phyloP scores from a whole-genome alignment of 208 protist species.

The Leishmania amazonensis region DNA sequence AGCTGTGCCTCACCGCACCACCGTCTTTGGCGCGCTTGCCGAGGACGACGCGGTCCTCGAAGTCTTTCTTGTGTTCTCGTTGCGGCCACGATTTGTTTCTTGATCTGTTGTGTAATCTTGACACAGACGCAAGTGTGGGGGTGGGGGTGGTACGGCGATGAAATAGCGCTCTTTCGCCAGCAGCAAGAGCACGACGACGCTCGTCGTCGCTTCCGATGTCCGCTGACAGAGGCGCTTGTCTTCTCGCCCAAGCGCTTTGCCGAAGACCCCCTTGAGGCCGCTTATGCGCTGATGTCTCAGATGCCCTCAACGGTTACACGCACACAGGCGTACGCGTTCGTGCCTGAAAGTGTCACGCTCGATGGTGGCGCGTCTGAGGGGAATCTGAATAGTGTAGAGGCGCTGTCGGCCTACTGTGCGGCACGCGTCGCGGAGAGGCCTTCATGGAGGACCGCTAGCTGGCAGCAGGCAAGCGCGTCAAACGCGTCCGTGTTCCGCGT shows the following conservation, averaged over 20 bases:
- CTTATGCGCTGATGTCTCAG: not conserved
- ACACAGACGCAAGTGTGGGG: not conserved
- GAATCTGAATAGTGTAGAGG: constrained; percentile 1
- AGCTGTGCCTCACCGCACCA: not conserved
- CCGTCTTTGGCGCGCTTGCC: not conserved
- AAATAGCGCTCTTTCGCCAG: not conserved
- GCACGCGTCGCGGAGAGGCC: constrained; percentile 14
- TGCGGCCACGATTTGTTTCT: not conserved
- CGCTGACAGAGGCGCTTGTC: not conserved
- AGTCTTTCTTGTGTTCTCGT: not conserved
- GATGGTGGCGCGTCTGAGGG: not conserved
- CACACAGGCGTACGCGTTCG: constrained; percentile 1
- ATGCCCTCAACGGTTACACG: not conserved
- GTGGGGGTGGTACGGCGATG: not conserved
- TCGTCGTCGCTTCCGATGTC: not conserved
- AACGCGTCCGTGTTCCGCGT: constrained; percentile 7
- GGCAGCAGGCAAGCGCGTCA: not conserved
- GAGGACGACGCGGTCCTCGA: not conserved
- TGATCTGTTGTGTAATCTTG: not conserved
- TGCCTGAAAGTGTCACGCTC: not conserved
- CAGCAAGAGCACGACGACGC: constrained; percentile 4
- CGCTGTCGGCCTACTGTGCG: constrained; percentile 21
- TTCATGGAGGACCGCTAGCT: constrained; percentile 7
- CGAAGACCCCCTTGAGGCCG: not conserved
- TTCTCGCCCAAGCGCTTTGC: not conserved